A percentile compares a stretch with the other conserved stretches of the same genome.
These are phyloP conservation scores for Hibiscus tridactylites DNA, from an alignment of 345 rosid species.

Conservation along the genomic window DNA sequence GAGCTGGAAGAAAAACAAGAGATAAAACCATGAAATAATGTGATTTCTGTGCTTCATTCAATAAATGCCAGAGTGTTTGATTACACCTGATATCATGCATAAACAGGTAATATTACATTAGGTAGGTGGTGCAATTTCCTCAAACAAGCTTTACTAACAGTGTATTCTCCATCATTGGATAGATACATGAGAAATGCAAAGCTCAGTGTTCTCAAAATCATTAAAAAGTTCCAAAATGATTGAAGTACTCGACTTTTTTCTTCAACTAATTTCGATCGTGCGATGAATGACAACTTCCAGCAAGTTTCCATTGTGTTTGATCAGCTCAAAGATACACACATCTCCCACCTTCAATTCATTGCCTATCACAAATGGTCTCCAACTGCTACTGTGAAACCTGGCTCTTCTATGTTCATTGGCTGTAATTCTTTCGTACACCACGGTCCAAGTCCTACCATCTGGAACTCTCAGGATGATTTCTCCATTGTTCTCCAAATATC, in stretches of 20 bases:
- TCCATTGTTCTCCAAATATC: neutral
- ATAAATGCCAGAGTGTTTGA: too few relatives aligned
- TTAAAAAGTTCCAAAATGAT: too few relatives aligned
- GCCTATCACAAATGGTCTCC: neutral
- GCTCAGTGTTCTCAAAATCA: too few relatives aligned
- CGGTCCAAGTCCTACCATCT: conserved; percentile 12
- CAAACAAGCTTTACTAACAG: too few relatives aligned
- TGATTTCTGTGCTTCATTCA: too few relatives aligned
- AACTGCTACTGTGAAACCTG: neutral
- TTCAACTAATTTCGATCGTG: neutral
- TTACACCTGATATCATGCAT: too few relatives aligned
- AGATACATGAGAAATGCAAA: too few relatives aligned
- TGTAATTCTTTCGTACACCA: neutral
- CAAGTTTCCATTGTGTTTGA: neutral
- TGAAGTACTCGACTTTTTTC: neutral
- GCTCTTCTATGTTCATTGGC: neutral
- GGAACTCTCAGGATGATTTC: neutral
- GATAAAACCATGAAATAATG: too few relatives aligned
- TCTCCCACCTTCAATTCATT: conserved; percentile 10
- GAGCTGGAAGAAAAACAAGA: too few relatives aligned
- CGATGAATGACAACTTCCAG: neutral
- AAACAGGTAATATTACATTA: too few relatives aligned
- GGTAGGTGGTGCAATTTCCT: too few relatives aligned
- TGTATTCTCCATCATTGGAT: too few relatives aligned
- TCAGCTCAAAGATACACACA: neutral